Percentiles rank a stretch among this genome's conserved stretches.
Evolutionary conservation across 2,329 filamentous ascomycete genomes (phyloP).

Genomic region (Alternaria tenuissima): DNA sequence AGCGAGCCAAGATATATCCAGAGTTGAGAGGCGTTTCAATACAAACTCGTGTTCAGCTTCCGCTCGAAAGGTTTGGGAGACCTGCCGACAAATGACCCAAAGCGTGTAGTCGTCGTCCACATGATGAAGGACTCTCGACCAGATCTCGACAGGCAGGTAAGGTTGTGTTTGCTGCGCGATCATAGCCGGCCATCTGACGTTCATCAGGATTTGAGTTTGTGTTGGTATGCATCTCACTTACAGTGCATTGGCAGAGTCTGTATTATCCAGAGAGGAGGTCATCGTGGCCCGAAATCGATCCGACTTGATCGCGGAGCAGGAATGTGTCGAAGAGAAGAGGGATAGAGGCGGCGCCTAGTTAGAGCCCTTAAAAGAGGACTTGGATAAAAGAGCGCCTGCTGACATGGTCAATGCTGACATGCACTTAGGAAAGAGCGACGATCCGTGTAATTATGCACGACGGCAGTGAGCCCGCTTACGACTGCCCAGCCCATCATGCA

Average conservation of each 20-base stretch:
- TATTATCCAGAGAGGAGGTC: background rate
- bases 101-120: conserved; percentile 13
- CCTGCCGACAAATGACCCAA: conserved; percentile 12
- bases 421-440: background rate
- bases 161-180: background rate
- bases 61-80: background rate
- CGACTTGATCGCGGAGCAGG: too few relatives aligned
- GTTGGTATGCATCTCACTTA: background rate
- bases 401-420: background rate
- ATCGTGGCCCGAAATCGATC: background rate
- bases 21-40: background rate
- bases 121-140: conserved; percentile 2
- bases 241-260: background rate
- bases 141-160: conserved; percentile 9
- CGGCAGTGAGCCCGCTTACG: conserved; percentile 37
- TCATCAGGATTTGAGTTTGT: background rate
- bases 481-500: conserved; percentile 46
- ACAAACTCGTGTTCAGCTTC: conserved; percentile 12
- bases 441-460: conserved; percentile 36
- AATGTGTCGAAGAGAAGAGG: background rate
- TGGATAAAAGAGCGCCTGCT: background rate
- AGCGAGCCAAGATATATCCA: background rate
- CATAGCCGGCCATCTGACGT: background rate
- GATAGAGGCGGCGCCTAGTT: background rate
- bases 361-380: background rate